phyloP scores from a whole-genome alignment of 768 basidiomycete species.

The Auricularia sp. region DNA sequence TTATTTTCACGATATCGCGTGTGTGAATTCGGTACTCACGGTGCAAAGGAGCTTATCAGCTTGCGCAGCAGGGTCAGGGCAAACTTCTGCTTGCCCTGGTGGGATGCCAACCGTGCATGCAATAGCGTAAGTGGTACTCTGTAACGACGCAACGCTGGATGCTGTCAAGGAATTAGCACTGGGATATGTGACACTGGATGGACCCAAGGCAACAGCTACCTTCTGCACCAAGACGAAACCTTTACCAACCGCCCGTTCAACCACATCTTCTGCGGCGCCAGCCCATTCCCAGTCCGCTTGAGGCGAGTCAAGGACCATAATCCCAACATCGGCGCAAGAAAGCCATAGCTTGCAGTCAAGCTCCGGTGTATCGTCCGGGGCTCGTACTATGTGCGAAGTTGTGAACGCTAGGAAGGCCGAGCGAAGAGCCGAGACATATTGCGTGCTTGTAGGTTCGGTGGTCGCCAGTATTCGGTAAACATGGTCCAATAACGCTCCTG shows the following conservation, averaged over 20 bases:
- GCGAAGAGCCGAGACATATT: not conserved
- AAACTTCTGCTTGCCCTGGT: not conserved
- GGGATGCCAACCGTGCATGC: not conserved
- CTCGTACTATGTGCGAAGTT: not conserved
- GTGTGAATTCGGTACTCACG: not conserved
- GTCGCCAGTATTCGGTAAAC: too few relatives aligned
- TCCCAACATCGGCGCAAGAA: not conserved
- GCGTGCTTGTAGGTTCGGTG: not conserved
- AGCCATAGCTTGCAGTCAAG: not conserved
- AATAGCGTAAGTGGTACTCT: not conserved
- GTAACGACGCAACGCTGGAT: not conserved
- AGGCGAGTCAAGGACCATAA: not conserved
- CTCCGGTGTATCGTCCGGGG: not conserved
- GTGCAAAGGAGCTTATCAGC: not conserved
- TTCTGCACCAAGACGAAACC: not conserved
- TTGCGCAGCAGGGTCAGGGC: not conserved
- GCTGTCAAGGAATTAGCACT: not conserved
- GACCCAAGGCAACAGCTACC: not conserved
- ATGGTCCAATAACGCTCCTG: too few relatives aligned
- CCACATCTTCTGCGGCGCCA: not conserved
- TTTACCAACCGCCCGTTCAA: not conserved
- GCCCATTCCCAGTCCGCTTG: not conserved
- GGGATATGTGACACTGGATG: not conserved
- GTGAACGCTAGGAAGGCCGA: not conserved
- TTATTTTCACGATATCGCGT: too few relatives aligned